phyloP scores from a whole-genome alignment of 2,329 filamentous ascomycete species.

The Arthrobotrys iridis region DNA sequence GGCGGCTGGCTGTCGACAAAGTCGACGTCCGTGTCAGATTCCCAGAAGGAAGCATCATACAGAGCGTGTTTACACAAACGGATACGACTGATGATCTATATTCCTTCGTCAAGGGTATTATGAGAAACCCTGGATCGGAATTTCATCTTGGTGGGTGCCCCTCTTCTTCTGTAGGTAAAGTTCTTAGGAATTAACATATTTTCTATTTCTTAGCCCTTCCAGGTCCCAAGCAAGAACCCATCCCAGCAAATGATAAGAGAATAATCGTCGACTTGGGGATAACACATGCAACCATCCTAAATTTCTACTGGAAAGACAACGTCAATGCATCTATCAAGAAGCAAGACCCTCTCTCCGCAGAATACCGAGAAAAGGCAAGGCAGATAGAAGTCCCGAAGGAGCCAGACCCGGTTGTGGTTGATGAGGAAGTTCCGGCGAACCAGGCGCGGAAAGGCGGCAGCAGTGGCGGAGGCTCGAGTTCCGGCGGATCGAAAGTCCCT shows the following conservation, averaged over 20 bases:
- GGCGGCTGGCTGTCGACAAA: conserved; percentile 69
- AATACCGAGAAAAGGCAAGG: conserved; percentile 51
- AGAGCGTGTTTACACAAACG: conserved; percentile 73
- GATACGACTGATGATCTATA: conserved; percentile 80
- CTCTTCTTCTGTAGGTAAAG: conserved; percentile 56
- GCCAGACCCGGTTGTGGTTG: conserved; percentile 29
- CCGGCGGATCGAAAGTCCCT: conserved; percentile 31
- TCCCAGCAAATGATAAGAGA: conserved; percentile 12
- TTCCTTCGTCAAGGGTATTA: conserved; percentile 75
- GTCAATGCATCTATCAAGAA: conserved; percentile 39
- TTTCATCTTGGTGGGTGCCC: conserved; percentile 76
- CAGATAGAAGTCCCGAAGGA: conserved; percentile 46
- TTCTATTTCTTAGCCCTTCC: conserved; percentile 32
- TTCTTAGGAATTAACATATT: not conserved
- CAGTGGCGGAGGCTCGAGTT: conserved; percentile 15
- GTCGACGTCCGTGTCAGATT: conserved; percentile 84
- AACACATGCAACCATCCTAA: conserved; percentile 38
- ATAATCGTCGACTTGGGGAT: conserved; percentile 51
- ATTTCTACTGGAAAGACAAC: conserved; percentile 50
- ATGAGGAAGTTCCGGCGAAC: conserved; percentile 34
- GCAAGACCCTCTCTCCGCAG: conserved; percentile 40
- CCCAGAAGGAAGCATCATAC: conserved; percentile 82
- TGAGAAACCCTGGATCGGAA: conserved; percentile 71
- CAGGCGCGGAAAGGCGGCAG: conserved; percentile 35
- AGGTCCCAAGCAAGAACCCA: conserved; percentile 47